These are phyloP conservation scores for Chaetomium sp. DNA, from an alignment of 2,329 filamentous ascomycete species.

Conservation along the genomic window DNA sequence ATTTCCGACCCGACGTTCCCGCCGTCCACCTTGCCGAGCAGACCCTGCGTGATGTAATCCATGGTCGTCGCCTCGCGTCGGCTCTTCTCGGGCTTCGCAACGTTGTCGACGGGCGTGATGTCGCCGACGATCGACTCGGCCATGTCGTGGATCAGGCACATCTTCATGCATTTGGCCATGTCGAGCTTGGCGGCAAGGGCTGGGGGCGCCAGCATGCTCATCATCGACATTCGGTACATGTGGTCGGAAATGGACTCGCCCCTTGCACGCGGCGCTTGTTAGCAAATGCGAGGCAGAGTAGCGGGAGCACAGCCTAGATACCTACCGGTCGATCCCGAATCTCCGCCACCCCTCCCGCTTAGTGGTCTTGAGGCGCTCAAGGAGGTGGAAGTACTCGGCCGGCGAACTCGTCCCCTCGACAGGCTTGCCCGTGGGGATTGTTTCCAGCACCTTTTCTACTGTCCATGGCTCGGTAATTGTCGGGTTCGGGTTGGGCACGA, in stretches of 20 bases:
- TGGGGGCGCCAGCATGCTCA: conserved; percentile 87
- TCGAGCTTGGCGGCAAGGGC: conserved; percentile 72
- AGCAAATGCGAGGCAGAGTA: conserved; percentile 7
- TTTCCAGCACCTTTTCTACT: conserved; percentile 64
- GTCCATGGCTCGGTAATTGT: conserved; percentile 54
- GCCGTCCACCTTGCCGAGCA: conserved; percentile 76
- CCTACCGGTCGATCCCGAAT: conserved; percentile 70
- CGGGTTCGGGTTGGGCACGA: conserved; percentile 43
- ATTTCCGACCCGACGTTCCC: conserved; percentile 68
- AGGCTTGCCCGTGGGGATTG: conserved; percentile 62
- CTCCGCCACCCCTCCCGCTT: conserved; percentile 95
- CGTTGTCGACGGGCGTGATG: conserved; percentile 88
- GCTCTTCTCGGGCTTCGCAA: conserved; percentile 85
- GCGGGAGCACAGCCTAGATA: background rate
- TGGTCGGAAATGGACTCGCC: conserved; percentile 96
- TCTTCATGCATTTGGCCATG: conserved; percentile 82
- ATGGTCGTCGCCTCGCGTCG: conserved; percentile 86
- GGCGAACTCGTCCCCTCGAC: conserved; percentile 68
- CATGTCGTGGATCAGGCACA: conserved; percentile 98
- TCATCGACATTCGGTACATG: conserved; percentile 99
- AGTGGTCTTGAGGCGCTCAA: conserved; percentile 92
- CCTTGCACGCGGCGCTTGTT: conserved; percentile 42
- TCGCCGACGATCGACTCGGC: conserved; percentile 93
- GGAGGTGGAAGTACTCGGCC: conserved; percentile 88
- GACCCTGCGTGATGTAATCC: conserved; percentile 77